Evolutionary conservation across 1,284 basidiomycete species (phyloP).

Genomic region (Crepidotus sp.): DNA sequence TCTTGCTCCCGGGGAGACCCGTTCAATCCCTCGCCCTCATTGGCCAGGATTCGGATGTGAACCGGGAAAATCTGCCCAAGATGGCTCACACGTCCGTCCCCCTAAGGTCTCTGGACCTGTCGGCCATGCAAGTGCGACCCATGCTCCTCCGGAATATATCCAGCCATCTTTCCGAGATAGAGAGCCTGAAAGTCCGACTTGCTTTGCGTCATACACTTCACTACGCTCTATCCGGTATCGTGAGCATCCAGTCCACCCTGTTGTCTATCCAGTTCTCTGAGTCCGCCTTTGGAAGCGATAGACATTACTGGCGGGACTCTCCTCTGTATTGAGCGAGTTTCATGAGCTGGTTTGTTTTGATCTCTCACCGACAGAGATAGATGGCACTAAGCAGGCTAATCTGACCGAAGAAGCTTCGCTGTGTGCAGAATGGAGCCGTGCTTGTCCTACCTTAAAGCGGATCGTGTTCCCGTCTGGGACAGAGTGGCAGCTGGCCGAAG

Average conservation of each 20-base stretch:
- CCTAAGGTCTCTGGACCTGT: slow-evolving; percentile 47
- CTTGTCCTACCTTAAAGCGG: slow-evolving; percentile 43
- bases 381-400: slow-evolving; percentile 34
- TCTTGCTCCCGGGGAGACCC: slow-evolving; percentile 49
- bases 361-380: slow-evolving; percentile 47
- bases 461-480: slow-evolving; percentile 49
- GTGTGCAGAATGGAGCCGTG: slow-evolving; percentile 45
- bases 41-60: slow-evolving; percentile 47
- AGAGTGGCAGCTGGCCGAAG: slow-evolving; percentile 30
- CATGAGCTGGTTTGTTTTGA: slow-evolving; percentile 35
- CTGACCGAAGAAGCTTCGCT: slow-evolving; percentile 42
- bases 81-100: slow-evolving; percentile 40
- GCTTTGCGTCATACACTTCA: slow-evolving; percentile 59
- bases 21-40: slow-evolving; percentile 46
- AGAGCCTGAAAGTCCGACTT: slow-evolving; percentile 45
- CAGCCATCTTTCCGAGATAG: slow-evolving; percentile 38
- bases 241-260: slow-evolving; percentile 30
- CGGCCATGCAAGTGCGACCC: slow-evolving; percentile 49
- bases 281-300: slow-evolving; percentile 24
- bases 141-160: slow-evolving; percentile 47
- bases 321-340: slow-evolving; percentile 32
- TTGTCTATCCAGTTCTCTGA: slow-evolving; percentile 5
- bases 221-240: slow-evolving; percentile 54
- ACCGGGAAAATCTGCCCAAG: slow-evolving; percentile 38
- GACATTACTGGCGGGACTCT: slow-evolving; percentile 36